A percentile compares a stretch with the other conserved stretches of the same genome.
Evolutionary conservation across 495 filamentous ascomycete species (phyloP).

Genomic region (Neurospora hispaniola): DNA sequence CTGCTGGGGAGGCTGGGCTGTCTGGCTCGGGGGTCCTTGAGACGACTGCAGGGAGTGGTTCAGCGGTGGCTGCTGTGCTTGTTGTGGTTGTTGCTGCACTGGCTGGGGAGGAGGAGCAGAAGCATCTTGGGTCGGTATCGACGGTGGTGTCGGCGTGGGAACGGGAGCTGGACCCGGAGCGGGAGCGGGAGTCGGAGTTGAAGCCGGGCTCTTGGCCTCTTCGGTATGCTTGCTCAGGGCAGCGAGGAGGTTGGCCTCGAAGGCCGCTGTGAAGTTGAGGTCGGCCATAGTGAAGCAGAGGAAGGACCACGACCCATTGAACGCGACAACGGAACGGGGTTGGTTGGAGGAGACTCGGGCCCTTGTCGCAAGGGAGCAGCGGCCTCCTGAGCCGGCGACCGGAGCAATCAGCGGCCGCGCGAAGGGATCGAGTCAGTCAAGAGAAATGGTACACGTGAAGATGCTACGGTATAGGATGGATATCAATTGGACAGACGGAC

Average conservation of each 20-base stretch:
- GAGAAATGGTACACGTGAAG: neutral
- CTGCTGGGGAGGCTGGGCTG: neutral
- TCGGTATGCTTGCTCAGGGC: constrained; percentile 5
- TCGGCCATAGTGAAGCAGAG: constrained; percentile 10
- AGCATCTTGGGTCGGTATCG: neutral
- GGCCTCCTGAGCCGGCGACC: constrained; percentile 1
- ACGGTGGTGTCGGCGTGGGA: neutral
- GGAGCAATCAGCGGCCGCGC: neutral
- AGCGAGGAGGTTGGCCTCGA: constrained; percentile 13
- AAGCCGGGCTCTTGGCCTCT: neutral
- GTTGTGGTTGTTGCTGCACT: neutral
- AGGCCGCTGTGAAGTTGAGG: neutral
- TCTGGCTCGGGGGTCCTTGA: neutral
- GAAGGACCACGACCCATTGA: constrained; percentile 5
- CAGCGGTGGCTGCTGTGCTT: neutral
- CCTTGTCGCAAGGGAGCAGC: constrained; percentile 8
- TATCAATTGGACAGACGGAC: neutral
- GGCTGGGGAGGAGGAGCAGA: neutral
- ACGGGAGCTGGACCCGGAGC: neutral
- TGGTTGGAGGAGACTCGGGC: constrained; percentile 1
- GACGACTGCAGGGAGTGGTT: neutral
- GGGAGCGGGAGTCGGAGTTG: neutral
- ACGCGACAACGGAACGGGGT: neutral
- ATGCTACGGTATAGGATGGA: neutral
- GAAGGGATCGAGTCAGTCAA: neutral